Conservation (phyloP, 352 stramenopile species). For the Phytopythium sindhum region DNA sequence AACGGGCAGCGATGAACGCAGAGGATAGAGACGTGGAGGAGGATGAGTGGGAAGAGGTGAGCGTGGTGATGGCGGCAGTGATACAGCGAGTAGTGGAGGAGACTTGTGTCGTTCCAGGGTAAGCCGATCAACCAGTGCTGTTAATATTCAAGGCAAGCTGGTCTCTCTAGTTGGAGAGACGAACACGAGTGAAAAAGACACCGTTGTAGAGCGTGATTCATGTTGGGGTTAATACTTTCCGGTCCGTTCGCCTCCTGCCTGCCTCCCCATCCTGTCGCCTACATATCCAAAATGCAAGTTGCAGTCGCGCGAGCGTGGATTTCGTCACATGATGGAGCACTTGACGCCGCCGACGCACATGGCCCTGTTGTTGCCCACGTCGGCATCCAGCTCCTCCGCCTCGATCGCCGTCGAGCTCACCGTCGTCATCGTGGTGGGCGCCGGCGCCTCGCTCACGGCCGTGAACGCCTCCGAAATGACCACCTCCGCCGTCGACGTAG, state of each 20-base stretch:
- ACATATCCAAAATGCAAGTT: neutral
- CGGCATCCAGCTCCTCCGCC: slow-evolving; percentile 21
- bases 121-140: neutral
- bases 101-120: neutral
- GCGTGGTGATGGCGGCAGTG: neutral
- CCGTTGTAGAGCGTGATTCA: neutral
- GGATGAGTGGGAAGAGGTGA: slow-evolving; percentile 5
- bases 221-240: neutral
- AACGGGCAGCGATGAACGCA: slow-evolving; percentile 16
- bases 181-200: neutral
- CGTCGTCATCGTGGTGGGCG: slow-evolving; percentile 3
- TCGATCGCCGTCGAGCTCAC: slow-evolving; percentile 18
- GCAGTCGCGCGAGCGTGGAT: too few relatives aligned
- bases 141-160: too few relatives aligned
- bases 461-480: slow-evolving; percentile 11
- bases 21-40: slow-evolving; percentile 22
- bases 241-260: neutral
- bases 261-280: neutral
- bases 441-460: slow-evolving; percentile 2
- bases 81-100: neutral
- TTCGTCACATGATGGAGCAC: slow-evolving; percentile 55
- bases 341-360: slow-evolving; percentile 31
- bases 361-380: neutral
- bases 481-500: slow-evolving; percentile 4
- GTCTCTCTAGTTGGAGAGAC: neutral